phyloP scores from a whole-genome alignment of 2,329 filamentous ascomycete species.

The Verticillium dahliae region DNA sequence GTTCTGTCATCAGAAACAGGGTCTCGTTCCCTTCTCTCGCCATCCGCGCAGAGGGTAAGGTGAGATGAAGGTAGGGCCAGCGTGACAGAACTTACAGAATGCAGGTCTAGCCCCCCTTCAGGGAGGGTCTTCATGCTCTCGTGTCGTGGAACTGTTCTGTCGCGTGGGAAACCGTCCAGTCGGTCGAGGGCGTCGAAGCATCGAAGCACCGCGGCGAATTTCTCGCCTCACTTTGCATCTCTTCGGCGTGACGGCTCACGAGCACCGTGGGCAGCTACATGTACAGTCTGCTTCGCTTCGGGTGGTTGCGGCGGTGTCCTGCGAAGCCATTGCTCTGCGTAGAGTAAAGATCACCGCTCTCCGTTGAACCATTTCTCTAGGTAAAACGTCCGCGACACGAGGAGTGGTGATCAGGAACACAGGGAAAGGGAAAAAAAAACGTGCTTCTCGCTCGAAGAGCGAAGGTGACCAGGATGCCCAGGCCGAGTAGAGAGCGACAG shows the following conservation, averaged over 20 bases:
- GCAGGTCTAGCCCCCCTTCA: neutral
- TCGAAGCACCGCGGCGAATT: neutral
- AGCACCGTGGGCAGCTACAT: neutral
- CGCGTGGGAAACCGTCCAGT: neutral
- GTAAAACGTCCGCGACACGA: neutral
- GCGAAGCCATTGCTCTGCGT: neutral
- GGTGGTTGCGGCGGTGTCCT: neutral
- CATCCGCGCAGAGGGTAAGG: neutral
- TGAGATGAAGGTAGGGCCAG: neutral
- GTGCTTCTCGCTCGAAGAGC: neutral
- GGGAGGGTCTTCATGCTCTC: neutral
- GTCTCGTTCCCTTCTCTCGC: neutral
- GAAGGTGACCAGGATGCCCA: neutral
- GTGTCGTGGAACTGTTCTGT: neutral
- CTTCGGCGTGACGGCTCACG: neutral
- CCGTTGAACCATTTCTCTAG: neutral
- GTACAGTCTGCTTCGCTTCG: neutral
- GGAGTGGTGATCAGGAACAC: neutral
- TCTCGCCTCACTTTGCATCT: neutral
- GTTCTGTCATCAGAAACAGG: neutral
- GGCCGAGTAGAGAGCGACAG: neutral
- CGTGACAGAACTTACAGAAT: neutral
- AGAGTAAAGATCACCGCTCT: neutral
- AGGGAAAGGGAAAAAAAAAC: neutral
- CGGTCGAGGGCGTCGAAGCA: neutral